Percentiles rank a stretch among this genome's conserved stretches.
phyloP scores from a whole-genome alignment of 257 asterid species.

The Euphrasia confusa region DNA sequence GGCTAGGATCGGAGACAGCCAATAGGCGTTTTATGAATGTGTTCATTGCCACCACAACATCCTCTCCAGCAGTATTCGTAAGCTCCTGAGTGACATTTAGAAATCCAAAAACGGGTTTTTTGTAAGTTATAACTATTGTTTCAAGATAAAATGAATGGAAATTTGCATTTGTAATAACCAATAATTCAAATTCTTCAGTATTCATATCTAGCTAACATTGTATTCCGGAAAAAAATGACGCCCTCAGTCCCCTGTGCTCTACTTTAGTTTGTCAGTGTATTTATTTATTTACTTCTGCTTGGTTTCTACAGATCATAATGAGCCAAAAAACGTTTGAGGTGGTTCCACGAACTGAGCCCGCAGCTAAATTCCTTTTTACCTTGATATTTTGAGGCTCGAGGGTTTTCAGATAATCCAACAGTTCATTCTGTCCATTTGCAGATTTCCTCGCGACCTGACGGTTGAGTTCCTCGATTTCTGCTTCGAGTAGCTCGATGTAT shows the following conservation, averaged over 20 bases:
- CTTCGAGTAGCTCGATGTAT: slow-evolving; percentile 93
- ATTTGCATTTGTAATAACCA: not conserved
- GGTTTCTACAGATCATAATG: slow-evolving; percentile 12
- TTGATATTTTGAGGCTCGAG: slow-evolving; percentile 97
- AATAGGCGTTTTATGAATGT: slow-evolving; percentile 88
- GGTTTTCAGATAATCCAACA: slow-evolving; percentile 81
- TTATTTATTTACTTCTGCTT: slow-evolving; percentile 6
- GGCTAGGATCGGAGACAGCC: slow-evolving; percentile 85
- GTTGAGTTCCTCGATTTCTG: slow-evolving; percentile 93
- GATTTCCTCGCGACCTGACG: slow-evolving; percentile 77
- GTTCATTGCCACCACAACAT: slow-evolving; percentile 88
- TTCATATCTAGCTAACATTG: slow-evolving; percentile 20
- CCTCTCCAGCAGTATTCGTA: slow-evolving; percentile 92
- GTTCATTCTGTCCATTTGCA: slow-evolving; percentile 64
- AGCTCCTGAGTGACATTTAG: slow-evolving; percentile 56
- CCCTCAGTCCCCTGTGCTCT: not conserved
- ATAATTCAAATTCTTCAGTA: slow-evolving; percentile 9
- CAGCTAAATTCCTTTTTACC: slow-evolving; percentile 40
- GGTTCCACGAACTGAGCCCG: not conserved
- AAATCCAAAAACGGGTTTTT: slow-evolving; percentile 16
- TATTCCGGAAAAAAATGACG: not conserved
- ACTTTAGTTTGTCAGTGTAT: not conserved
- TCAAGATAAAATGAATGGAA: slow-evolving; percentile 12
- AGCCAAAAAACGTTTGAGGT: slow-evolving; percentile 24
- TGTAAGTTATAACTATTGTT: slow-evolving; percentile 8